A percentile compares a stretch with the other conserved stretches of the same genome.
Evolutionary conservation across 345 rosid species (phyloP).

Genomic region (Populus deltoides): DNA sequence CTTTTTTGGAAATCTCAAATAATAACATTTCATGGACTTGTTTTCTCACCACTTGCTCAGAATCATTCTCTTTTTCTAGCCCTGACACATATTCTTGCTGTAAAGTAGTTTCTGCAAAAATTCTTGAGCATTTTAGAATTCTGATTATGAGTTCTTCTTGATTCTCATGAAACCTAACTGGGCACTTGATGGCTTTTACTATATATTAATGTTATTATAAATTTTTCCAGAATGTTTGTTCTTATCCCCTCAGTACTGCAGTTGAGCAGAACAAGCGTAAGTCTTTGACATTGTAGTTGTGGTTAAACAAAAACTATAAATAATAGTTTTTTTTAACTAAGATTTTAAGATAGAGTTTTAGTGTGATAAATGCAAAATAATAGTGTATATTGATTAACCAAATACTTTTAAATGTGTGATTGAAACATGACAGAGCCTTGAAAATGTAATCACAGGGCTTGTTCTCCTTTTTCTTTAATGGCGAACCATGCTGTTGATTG

Average conservation of each 20-base stretch:
- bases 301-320: too few species aligned
- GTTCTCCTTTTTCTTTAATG: too few species aligned
- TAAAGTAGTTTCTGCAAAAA: constrained; percentile 21
- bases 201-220: neutral
- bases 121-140: constrained; percentile 5
- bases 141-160: neutral
- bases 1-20: constrained; percentile 19
- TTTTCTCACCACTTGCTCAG: constrained; percentile 38
- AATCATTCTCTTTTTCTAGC: constrained; percentile 33
- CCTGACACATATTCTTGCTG: constrained; percentile 27
- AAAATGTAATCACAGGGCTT: too few species aligned
- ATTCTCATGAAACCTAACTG: neutral
- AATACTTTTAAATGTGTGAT: too few species aligned
- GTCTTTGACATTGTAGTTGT: too few species aligned
- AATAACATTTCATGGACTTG: constrained; percentile 18
- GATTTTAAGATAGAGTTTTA: too few species aligned
- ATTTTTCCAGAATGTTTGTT: neutral
- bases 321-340: too few species aligned
- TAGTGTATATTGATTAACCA: too few species aligned
- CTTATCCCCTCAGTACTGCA: neutral
- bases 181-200: neutral
- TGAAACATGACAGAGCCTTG: too few species aligned
- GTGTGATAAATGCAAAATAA: too few species aligned
- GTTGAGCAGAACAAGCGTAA: neutral
- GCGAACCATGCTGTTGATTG: too few species aligned